Evolutionary conservation across 1,139 yeast genomes (phyloP).

Genomic region (Groenewaldozyma auringiensis): DNA sequence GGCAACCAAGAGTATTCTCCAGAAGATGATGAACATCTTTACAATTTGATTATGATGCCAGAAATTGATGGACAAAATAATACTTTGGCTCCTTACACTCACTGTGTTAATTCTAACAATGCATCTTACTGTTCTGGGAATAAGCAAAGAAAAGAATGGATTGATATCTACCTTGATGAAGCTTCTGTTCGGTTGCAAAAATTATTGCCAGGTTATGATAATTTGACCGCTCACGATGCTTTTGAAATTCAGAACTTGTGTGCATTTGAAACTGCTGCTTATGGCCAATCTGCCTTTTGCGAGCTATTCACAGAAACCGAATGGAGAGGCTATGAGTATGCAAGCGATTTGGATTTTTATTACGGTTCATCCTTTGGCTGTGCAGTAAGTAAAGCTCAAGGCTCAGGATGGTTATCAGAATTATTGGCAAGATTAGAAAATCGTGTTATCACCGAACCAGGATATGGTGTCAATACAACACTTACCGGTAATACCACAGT

Average conservation of each 20-base stretch:
- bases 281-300: slow-evolving; percentile 43
- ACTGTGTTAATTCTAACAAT: slow-evolving; percentile 33
- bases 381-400: slow-evolving; percentile 34
- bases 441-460: slow-evolving; percentile 22
- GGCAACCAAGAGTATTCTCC: slow-evolving; percentile 29
- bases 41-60: slow-evolving; percentile 29
- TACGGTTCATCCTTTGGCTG: slow-evolving; percentile 36
- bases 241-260: slow-evolving; percentile 39
- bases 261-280: slow-evolving; percentile 44
- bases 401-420: slow-evolving; percentile 38
- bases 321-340: slow-evolving; percentile 43
- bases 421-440: slow-evolving; percentile 31
- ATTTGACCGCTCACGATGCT: slow-evolving; percentile 35
- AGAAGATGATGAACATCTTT: slow-evolving; percentile 24
- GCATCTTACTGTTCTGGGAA: slow-evolving; percentile 19
- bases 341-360: slow-evolving; percentile 38
- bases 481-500: slow-evolving; percentile 24
- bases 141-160: slow-evolving; percentile 28
- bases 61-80: slow-evolving; percentile 34
- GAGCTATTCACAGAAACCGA: slow-evolving; percentile 43
- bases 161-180: slow-evolving; percentile 31
- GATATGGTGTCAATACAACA: slow-evolving; percentile 34
- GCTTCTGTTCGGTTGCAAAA: slow-evolving; percentile 38
- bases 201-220: slow-evolving; percentile 37
- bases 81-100: slow-evolving; percentile 36